Percentiles rank a stretch among this genome's conserved stretches.
Conservation (phyloP, 345 rosid species). For the Brassica rapa region DNA sequence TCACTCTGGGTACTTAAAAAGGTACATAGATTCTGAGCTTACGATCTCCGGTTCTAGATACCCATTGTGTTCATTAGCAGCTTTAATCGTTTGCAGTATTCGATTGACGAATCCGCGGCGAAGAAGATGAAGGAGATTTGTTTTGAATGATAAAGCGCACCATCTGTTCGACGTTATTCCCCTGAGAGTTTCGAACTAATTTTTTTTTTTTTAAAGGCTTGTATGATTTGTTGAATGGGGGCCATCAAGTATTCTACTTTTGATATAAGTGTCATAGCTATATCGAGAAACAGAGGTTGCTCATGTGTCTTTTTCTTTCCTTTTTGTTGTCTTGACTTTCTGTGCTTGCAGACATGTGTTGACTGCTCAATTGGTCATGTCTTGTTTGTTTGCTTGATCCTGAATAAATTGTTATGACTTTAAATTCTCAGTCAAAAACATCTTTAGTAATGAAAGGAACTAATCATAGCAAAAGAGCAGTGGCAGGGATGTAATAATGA, state of each 20-base stretch:
- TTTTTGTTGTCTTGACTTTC: constrained; percentile 26
- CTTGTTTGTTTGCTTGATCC: constrained; percentile 31
- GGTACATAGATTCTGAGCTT: constrained; percentile 40
- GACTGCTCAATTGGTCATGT: constrained; percentile 5
- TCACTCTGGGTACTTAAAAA: constrained; percentile 92
- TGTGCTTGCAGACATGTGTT: constrained; percentile 14
- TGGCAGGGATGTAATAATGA: constrained; percentile 20
- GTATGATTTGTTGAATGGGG: constrained; percentile 9
- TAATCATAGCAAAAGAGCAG: neutral
- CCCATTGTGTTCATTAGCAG: constrained; percentile 11
- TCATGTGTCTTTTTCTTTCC: constrained; percentile 26
- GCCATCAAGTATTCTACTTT: constrained; percentile 24
- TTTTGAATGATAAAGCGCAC: constrained; percentile 38
- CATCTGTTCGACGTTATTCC: constrained; percentile 55
- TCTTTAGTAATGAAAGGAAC: constrained; percentile 10
- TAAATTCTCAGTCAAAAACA: neutral
- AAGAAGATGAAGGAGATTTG: constrained; percentile 58
- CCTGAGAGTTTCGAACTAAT: neutral
- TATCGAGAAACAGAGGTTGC: constrained; percentile 25
- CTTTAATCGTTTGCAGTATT: constrained; percentile 53
- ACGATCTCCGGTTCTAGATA: neutral
- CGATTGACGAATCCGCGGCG: constrained; percentile 76
- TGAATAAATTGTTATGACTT: constrained; percentile 24
- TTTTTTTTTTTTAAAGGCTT: neutral
- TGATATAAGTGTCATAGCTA: constrained; percentile 14